A percentile compares a stretch with the other conserved stretches of the same genome.
These are phyloP conservation scores for Carnegiea gigantea DNA, from an alignment of 179 eudicot genomes.

Conservation along the genomic window DNA sequence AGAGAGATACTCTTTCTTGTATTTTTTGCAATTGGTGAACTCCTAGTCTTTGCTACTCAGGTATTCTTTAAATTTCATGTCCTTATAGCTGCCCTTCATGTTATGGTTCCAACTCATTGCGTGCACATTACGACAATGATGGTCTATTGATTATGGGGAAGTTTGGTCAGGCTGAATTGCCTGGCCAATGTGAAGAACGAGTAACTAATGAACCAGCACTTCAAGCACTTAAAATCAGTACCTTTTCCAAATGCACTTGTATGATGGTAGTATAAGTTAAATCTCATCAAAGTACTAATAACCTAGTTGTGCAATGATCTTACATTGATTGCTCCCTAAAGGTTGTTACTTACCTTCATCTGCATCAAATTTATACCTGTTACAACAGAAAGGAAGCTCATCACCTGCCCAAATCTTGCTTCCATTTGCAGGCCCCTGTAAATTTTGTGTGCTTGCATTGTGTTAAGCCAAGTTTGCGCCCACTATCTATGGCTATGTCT, in stretches of 20 bases:
- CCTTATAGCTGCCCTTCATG: background rate
- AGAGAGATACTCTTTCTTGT: constrained; percentile 55
- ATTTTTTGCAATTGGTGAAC: constrained; percentile 77
- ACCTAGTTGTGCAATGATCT: no score
- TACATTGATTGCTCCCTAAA: background rate
- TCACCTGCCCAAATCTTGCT: background rate
- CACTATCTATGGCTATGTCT: constrained; percentile 92
- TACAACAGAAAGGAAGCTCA: background rate
- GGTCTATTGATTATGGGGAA: background rate
- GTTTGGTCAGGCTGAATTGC: no score
- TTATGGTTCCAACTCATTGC: background rate
- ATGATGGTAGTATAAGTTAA: no score
- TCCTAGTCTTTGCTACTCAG: constrained; percentile 91
- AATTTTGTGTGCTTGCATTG: constrained; percentile 79
- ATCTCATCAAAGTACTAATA: no score
- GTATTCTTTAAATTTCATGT: constrained; percentile 33
- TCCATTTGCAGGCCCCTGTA: constrained; percentile 80
- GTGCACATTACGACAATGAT: background rate
- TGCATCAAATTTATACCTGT: background rate
- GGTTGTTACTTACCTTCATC: background rate
- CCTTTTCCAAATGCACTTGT: no score
- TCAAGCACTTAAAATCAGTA: no score
- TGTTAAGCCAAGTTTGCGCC: constrained; percentile 84
- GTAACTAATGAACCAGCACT: no score
- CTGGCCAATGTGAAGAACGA: no score